A percentile compares a stretch with the other conserved stretches of the same genome.
phyloP scores from a whole-genome alignment of 208 protist genomes.

The Trypanosoma platydactyli region DNA sequence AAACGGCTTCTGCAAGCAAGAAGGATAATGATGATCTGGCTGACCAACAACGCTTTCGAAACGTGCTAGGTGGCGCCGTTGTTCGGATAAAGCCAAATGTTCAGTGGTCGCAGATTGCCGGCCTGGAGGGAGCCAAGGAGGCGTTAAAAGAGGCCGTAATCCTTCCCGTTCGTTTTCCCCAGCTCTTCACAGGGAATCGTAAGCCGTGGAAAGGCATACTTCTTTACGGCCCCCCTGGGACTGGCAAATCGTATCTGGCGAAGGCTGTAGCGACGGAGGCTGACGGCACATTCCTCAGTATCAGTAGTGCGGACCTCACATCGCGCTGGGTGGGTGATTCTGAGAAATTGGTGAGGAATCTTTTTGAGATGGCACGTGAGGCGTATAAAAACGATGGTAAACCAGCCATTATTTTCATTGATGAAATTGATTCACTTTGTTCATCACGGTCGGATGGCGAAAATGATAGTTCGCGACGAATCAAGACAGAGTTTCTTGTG shows the following conservation, averaged over 20 bases:
- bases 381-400: conserved; percentile 72
- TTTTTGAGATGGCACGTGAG: conserved; percentile 93
- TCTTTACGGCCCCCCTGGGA: conserved; percentile 93
- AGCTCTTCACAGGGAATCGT: conserved; percentile 92
- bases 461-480: conserved; percentile 92
- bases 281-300: conserved; percentile 92
- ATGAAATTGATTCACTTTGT: conserved; percentile 95
- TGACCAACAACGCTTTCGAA: conserved; percentile 89
- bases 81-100: conserved; percentile 86
- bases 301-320: conserved; percentile 88
- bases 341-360: conserved; percentile 92
- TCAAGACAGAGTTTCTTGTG: conserved; percentile 99
- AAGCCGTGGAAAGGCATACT: conserved; percentile 93
- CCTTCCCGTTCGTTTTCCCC: conserved; percentile 87
- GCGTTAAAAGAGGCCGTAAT: conserved; percentile 93
- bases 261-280: conserved; percentile 92
- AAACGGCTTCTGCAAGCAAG: conserved; percentile 67
- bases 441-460: conserved; percentile 84
- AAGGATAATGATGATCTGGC: conserved; percentile 89
- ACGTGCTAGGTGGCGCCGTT: conserved; percentile 76
- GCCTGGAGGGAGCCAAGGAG: conserved; percentile 90
- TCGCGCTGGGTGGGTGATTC: conserved; percentile 94
- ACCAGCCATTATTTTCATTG: conserved; percentile 93
- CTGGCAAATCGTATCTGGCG: conserved; percentile 93
- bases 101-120: conserved; percentile 88